A percentile compares a stretch with the other conserved stretches of the same genome.
Conservation (phyloP, 2,329 filamentous ascomycete species). For the Aureobasidium sp. region DNA sequence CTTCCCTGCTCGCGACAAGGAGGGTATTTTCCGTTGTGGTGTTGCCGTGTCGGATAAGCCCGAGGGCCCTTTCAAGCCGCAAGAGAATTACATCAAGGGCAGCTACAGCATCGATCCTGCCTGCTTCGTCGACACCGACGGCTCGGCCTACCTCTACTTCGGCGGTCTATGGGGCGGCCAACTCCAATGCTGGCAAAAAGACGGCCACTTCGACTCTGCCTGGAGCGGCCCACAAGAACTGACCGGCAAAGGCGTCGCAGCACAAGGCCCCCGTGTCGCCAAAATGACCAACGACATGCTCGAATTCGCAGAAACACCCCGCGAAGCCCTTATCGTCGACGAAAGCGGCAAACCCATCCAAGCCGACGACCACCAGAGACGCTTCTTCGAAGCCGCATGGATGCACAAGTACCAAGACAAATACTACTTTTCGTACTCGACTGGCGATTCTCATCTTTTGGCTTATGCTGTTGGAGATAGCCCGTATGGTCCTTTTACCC, state of each 20-base stretch:
- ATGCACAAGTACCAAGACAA: conserved; percentile 61
- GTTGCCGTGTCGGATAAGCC: conserved; percentile 58
- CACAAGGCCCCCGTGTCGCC: conserved; percentile 60
- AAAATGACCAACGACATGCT: conserved; percentile 59
- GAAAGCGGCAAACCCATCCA: conserved; percentile 51
- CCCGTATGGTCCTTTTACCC: conserved; percentile 65
- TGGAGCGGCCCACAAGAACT: conserved; percentile 54
- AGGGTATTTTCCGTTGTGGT: conserved; percentile 65
- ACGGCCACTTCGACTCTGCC: conserved; percentile 49
- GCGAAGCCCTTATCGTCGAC: conserved; percentile 57
- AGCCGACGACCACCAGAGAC: conserved; percentile 61
- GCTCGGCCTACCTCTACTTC: conserved; percentile 61
- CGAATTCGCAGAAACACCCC: conserved; percentile 46
- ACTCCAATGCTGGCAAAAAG: conserved; percentile 61
- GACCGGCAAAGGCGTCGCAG: conserved; percentile 43
- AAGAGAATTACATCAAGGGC: conserved; percentile 56
- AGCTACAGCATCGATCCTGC: conserved; percentile 73
- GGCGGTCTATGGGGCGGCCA: conserved; percentile 76
- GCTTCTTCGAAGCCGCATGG: conserved; percentile 78
- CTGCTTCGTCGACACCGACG: conserved; percentile 62
- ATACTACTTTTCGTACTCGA: conserved; percentile 73
- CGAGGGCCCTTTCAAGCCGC: conserved; percentile 61
- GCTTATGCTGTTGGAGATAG: conserved; percentile 58
- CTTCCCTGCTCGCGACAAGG: conserved; percentile 66
- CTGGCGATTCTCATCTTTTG: conserved; percentile 68